These are phyloP conservation scores for Beauveria medogensis DNA, from an alignment of 2,329 filamentous ascomycete genomes.

Conservation along the genomic window DNA sequence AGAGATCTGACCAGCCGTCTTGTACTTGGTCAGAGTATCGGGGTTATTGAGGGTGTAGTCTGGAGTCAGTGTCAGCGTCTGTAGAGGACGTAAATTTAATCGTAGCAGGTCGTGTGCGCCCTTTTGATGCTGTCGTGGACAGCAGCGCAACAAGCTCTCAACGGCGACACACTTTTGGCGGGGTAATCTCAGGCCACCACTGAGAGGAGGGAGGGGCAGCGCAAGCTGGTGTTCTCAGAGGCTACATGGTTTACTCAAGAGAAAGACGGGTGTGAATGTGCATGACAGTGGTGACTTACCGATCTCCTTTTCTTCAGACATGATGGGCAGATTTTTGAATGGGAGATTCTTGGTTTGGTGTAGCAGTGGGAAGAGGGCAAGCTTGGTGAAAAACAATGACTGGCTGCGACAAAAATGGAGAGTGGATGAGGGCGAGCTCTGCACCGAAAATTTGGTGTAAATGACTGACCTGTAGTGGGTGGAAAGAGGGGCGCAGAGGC, in stretches of 20 bases:
- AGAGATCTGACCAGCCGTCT: conserved; percentile 89
- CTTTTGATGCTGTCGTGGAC: background rate
- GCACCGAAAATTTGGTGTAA: conserved; percentile 8
- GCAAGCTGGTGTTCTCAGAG: background rate
- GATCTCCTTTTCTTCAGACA: conserved; percentile 38
- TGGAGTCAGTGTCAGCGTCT: conserved; percentile 27
- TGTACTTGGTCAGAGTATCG: conserved; percentile 97
- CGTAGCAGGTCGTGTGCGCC: conserved; percentile 5
- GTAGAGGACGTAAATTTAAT: background rate
- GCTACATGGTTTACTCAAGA: background rate
- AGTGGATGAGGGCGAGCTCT: conserved; percentile 2
- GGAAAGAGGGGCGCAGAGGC: background rate
- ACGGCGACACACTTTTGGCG: conserved; percentile 8
- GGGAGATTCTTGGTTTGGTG: conserved; percentile 9
- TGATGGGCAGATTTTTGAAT: conserved; percentile 26
- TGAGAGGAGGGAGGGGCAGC: conserved; percentile 2
- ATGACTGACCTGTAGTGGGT: background rate
- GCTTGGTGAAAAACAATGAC: conserved; percentile 13
- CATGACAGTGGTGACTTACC: conserved; percentile 27
- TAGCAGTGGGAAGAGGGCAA: conserved; percentile 6
- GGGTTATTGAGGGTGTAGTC: conserved; percentile 88
- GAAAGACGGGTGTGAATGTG: background rate
- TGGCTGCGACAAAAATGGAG: conserved; percentile 10
- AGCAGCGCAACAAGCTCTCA: background rate
- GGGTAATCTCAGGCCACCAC: conserved; percentile 10